Base-by-base conservation (phyloP, 192 early-diverging fungal species). In the Entomortierella beljakovae region DNA sequence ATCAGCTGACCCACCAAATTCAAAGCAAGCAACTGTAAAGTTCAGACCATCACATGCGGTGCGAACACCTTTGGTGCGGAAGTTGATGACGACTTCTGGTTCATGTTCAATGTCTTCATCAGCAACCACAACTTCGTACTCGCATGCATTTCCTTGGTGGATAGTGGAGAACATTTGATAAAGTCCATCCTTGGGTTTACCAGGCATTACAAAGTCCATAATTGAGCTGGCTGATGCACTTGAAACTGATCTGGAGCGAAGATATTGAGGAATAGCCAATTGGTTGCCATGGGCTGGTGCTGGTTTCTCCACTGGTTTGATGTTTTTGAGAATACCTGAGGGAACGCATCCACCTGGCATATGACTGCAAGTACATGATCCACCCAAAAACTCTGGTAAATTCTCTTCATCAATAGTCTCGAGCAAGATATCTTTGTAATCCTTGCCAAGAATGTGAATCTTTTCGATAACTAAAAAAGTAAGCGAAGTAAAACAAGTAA, bases 351-450 rank as follows among this genome's bases (percentile, higher is more conserved):
- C 82, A 54, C 92, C 93, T 16, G 88, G 84, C 85, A 93, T 90
- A 65, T 93, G 92, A 40, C 83, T 83, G 72, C 92, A 94, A 18
- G 82, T 86, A 42, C 93, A 94, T 13, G 72, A 64, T 31, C 93
- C 93, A 28, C 93, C 93, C 25, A 94, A 68, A 34, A 92, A 92
- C 22, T 76, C 53, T 15, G 93, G 93, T 23, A 94, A 66, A 46
- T 89, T 93, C 51, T 92, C 87, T 5, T 86, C 81, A 13, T 85
- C 75, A 15, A 94, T 89, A 68, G 93, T 85, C 13, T 89, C 70
- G 35, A 93, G 71, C 57, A 94, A 80, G 13, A 82, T 58, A 16
- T 80, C 53, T 37, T 90, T 68, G 58, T 87, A 90, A 57, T 91
- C 89, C 48, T 81, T 85, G 46, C 89, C 88, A 11, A 92, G 70